A percentile compares a stretch with the other conserved stretches of the same genome.
Conservation (phyloP, 176 grass and related monocot genomes). For the Themeda triandra region DNA sequence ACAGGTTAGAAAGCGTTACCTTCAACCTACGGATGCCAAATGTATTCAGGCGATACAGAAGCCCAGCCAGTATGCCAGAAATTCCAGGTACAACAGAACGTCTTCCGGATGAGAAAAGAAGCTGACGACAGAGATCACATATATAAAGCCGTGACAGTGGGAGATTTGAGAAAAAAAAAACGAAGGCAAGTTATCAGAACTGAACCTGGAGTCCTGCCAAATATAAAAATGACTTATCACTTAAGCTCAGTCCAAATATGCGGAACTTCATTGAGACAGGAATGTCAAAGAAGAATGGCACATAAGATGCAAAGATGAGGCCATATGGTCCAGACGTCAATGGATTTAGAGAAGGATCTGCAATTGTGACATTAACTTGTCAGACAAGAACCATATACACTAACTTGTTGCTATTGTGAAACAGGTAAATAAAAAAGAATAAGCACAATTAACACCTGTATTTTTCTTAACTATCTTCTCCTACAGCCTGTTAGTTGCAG, state of each 20-base stretch:
- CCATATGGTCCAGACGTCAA: slow-evolving; percentile 86
- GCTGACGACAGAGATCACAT: slow-evolving; percentile 53
- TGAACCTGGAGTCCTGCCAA: slow-evolving; percentile 95
- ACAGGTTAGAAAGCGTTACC: slow-evolving; percentile 38
- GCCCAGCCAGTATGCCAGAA: slow-evolving; percentile 73
- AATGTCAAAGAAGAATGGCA: slow-evolving; percentile 94
- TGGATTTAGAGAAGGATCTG: slow-evolving; percentile 62
- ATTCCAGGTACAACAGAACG: slow-evolving; percentile 75
- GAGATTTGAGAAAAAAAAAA: background rate
- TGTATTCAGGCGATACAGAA: slow-evolving; percentile 78
- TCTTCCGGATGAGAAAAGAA: slow-evolving; percentile 86
- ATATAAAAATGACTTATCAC: slow-evolving; percentile 93
- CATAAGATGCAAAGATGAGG: slow-evolving; percentile 90
- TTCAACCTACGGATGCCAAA: slow-evolving; percentile 88
- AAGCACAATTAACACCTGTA: background rate
- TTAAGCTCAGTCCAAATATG: slow-evolving; percentile 66
- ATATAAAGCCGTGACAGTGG: slow-evolving; percentile 12
- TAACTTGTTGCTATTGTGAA: background rate
- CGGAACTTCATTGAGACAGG: slow-evolving; percentile 77
- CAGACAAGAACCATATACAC: background rate
- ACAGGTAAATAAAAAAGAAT: background rate
- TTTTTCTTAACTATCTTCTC: background rate
- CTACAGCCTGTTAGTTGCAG: too few relatives aligned
- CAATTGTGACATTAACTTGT: slow-evolving; percentile 18
- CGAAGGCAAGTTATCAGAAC: slow-evolving; percentile 7